Evolutionary conservation across 2,329 filamentous ascomycete genomes (phyloP).

Genomic region (Pseudocercospora macadamiae): DNA sequence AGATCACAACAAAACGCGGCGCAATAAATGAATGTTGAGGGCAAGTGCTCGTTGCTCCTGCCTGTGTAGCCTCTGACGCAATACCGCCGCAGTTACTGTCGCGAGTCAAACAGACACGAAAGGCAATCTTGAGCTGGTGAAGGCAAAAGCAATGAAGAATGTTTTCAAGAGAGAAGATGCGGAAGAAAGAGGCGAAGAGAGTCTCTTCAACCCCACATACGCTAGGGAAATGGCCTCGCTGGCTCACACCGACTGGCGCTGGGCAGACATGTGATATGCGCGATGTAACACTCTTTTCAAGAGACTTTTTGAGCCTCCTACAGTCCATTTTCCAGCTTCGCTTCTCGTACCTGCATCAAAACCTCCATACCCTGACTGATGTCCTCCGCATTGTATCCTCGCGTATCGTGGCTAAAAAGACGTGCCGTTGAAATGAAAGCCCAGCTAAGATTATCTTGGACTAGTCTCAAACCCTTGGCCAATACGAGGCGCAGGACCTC

Average conservation of each 20-base stretch:
- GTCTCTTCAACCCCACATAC: not conserved
- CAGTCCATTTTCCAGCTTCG: too few species aligned
- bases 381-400: slow-evolving; percentile 2
- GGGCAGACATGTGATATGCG: not conserved
- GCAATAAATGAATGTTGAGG: not conserved
- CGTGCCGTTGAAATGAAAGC: not conserved
- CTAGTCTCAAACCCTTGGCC: not conserved
- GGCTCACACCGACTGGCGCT: not conserved
- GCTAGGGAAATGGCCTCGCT: slow-evolving; percentile 1
- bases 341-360: slow-evolving; percentile 2
- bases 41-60: not conserved
- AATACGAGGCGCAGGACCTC: not conserved
- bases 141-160: not conserved
- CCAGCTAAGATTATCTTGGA: not conserved
- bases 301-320: not conserved
- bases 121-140: not conserved
- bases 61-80: not conserved
- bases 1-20: not conserved
- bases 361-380: too few species aligned
- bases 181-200: slow-evolving; percentile 1
- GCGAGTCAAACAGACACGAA: not conserved
- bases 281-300: not conserved
- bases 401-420: not conserved
- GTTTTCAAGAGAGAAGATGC: not conserved
- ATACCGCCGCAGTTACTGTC: not conserved